Base-by-base conservation (phyloP, 495 filamentous ascomycete genomes). In the Rhizodiscina lignyota region DNA sequence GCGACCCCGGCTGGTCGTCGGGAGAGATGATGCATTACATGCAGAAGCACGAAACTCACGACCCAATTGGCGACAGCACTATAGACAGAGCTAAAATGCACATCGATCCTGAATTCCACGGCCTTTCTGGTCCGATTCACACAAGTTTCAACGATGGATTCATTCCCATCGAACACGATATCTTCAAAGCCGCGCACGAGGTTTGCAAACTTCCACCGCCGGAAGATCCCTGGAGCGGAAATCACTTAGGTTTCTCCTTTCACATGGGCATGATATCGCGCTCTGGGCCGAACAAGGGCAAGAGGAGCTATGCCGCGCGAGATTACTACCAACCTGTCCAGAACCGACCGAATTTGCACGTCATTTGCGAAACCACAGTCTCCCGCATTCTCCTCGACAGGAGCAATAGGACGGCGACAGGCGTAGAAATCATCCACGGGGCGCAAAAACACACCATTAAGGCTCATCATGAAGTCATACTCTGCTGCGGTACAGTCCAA, bases 1-100 rank as follows among this genome's bases (percentile, higher is more conserved):
- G 70, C 5, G 73, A 70, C 40, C 34, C 53, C 6, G 54, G 56
- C 17, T 76, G 71, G 71, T 51, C 49, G 18, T 73, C 54, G 49
- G 58, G 63, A 31, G 49, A 52, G 0, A 34, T 76, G 21, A 39
- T 45, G 8, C 66, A 66, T 5, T 72, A 71, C 45, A 48, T 50
- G 21, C 41, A 40, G 26, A 52, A 60, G 40, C 45, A 50, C 55
- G 37, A 48, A 41, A 49, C 65, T 54, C 51, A 64, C 59, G 37
- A 51, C 44, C 5, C 62, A 52, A 2, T 50, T 47, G n/a, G n/a
- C n/a, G n/a, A n/a, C n/a, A n/a, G n/a, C n/a, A n/a, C n/a, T n/a
- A n/a, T n/a, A n/a, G n/a, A n/a, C n/a, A n/a, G n/a, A n/a, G n/a
- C n/a, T n/a, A n/a, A n/a, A n/a, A n/a, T n/a, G n/a, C 58, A 6